Evolutionary conservation across 106 monocot species (phyloP).

Genomic region (Dactylorhiza incarnata): DNA sequence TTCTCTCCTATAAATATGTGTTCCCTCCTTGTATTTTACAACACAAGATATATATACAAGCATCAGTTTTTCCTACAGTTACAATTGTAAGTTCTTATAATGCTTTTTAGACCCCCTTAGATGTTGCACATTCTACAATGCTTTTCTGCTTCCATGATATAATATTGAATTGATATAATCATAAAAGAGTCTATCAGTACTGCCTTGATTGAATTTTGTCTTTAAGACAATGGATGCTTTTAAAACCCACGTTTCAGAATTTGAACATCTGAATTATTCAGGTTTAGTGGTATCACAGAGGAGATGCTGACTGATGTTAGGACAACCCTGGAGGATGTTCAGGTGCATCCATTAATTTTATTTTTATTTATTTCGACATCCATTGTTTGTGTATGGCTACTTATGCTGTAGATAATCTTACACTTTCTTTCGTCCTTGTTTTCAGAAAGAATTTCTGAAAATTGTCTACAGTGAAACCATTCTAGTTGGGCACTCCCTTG

Average conservation of each 20-base stretch:
- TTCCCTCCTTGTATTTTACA: too few relatives aligned
- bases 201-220: background rate
- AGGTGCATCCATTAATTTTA: slow-evolving; percentile 29
- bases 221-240: background rate
- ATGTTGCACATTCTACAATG: background rate
- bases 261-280: slow-evolving; percentile 20
- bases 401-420: background rate
- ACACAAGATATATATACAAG: too few relatives aligned
- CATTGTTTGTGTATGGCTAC: background rate
- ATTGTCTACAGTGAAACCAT: slow-evolving; percentile 79
- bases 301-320: slow-evolving; percentile 87
- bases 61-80: too few relatives aligned
- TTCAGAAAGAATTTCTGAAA: slow-evolving; percentile 68
- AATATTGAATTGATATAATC: background rate
- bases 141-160: background rate
- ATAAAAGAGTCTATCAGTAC: background rate
- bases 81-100: too few relatives aligned
- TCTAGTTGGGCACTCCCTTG: slow-evolving; percentile 94
- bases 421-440: slow-evolving; percentile 4
- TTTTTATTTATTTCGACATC: background rate
- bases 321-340: slow-evolving; percentile 83
- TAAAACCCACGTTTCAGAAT: background rate
- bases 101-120: too few relatives aligned
- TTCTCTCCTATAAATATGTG: too few relatives aligned
- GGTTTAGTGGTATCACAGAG: slow-evolving; percentile 91